These are phyloP conservation scores for Arabis alpina DNA, from an alignment of 345 rosid genomes.

Conservation along the genomic window DNA sequence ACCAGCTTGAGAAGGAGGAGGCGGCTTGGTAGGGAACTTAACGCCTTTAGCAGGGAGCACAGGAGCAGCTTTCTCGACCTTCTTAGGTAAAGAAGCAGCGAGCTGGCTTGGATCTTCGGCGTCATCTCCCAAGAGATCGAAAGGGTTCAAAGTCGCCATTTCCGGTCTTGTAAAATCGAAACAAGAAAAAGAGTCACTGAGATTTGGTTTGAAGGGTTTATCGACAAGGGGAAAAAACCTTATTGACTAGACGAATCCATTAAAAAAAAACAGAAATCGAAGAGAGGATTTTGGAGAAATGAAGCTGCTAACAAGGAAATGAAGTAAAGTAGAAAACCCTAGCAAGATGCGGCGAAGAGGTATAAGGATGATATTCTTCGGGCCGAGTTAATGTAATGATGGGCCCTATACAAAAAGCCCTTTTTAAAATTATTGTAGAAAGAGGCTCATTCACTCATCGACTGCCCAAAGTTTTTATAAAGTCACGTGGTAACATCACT, in stretches of 20 bases:
- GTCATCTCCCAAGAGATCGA: slow-evolving; percentile 76
- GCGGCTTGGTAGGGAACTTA: slow-evolving; percentile 73
- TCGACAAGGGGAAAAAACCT: slow-evolving; percentile 1
- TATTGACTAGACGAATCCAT: slow-evolving; percentile 34
- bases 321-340: slow-evolving; percentile 22
- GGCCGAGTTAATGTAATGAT: too few species aligned
- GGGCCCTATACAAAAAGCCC: too few species aligned
- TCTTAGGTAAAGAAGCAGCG: slow-evolving; percentile 56
- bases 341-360: slow-evolving; percentile 24
- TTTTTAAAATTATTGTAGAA: too few species aligned
- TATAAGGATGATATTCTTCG: too few species aligned
- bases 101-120: slow-evolving; percentile 69
- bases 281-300: slow-evolving; percentile 5
- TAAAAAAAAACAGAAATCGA: background rate
- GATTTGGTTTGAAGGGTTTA: slow-evolving; percentile 11
- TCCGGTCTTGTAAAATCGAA: slow-evolving; percentile 10
- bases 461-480: too few species aligned
- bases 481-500: too few species aligned
- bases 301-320: background rate
- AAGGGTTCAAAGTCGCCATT: slow-evolving; percentile 87
- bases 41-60: slow-evolving; percentile 54
- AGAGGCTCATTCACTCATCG: too few species aligned
- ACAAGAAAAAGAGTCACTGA: background rate
- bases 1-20: slow-evolving; percentile 88
- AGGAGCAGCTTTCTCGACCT: slow-evolving; percentile 43